Evolutionary conservation across 192 early-diverging fungal species (phyloP), one percentile per base, ranked within the genome.

Genomic region (Backusella westeae): DNA sequence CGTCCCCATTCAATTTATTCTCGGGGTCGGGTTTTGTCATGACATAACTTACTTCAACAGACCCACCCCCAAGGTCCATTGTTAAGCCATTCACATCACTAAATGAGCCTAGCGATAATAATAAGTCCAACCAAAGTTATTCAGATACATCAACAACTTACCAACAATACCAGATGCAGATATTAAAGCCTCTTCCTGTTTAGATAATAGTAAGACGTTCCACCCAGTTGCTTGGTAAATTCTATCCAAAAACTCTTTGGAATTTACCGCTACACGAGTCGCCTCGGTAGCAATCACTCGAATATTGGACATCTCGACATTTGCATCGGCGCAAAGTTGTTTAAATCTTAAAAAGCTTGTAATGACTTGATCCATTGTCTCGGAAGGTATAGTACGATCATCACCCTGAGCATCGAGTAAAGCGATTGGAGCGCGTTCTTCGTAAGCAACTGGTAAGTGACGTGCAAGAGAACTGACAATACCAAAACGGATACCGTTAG

Each of bases 401-500:
- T 74, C 78, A 38, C 76, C 80, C 66, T 85, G 86, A 4, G 84
- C 83, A 0, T 87, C 86, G 34, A 86, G 80, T 34, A 89, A 66
- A 1, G 88, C 86, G 53, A 89, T 89, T 15, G 86, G 71, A 4
- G 85, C 86, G 23, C 88, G 76, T 73, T 89, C 88, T 73, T 89
- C 88, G 38, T 83, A 89, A 6, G 85, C 35, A n/a, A 87, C 86
- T 12, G 85, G 86, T 2, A 89, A 69, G 67, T 87, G 83, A 9
- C 88, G 80, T 49, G 76, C 75, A 1, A 87, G 71, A 7, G 79
- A 78, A 26, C 75, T 78, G 35, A 87, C 78, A 53, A 89, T 86
- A 21, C 85, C 85, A 41, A 89, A 89, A 23, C 88, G 83, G n/a
- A 89, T 89, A 56, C 88, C 88, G 71, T 89, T 89, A 67, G 85